These are phyloP conservation scores for Arthrinium puccinioides DNA, from an alignment of 2,329 filamentous ascomycete genomes.

Conservation along the genomic window DNA sequence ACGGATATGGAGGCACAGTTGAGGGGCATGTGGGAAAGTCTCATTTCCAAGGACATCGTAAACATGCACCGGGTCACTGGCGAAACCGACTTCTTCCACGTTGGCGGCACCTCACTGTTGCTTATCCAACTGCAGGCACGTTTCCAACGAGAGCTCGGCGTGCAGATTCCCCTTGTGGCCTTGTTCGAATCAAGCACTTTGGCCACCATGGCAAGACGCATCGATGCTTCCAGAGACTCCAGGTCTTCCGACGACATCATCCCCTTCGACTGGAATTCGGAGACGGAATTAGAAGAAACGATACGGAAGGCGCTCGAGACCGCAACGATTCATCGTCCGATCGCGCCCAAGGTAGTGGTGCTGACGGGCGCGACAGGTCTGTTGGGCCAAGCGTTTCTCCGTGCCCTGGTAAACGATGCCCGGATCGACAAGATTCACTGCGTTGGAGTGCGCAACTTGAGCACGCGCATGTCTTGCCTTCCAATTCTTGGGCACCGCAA, in stretches of 20 bases:
- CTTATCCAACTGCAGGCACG: neutral
- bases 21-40: too few species aligned
- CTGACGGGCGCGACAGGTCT: too few species aligned
- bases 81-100: conserved; percentile 1
- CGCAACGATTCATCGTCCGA: too few species aligned
- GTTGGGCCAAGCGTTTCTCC: too few species aligned
- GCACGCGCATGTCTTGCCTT: neutral
- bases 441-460: neutral
- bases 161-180: neutral
- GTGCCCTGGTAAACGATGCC: too few species aligned
- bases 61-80: neutral
- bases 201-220: neutral
- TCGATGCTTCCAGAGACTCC: neutral
- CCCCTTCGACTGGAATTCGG: neutral
- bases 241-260: neutral
- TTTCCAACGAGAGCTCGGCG: neutral
- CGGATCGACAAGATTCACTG: too few species aligned
- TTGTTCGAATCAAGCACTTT: neutral
- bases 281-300: neutral
- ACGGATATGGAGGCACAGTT: too few species aligned
- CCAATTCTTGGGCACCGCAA: neutral
- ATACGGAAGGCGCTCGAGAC: too few species aligned
- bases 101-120: neutral
- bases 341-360: too few species aligned
- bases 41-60: too few species aligned